Evolutionary conservation across 371 early-diverging fungal species (phyloP), one percentile per base, ranked within the genome.

Genomic region (Ecytonucleospora hepatopenaei): DNA sequence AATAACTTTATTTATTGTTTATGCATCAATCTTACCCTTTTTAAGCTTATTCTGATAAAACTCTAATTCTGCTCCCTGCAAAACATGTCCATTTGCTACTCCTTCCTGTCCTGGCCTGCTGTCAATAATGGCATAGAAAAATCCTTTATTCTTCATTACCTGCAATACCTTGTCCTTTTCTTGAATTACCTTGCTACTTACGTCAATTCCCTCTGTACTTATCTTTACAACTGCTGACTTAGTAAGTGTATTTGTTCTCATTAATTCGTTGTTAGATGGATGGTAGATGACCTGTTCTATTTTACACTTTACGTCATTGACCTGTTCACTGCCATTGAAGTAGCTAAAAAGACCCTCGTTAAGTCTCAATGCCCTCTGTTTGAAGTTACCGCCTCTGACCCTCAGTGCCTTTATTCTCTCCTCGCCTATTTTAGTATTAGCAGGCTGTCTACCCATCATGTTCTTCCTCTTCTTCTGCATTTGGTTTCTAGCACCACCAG

Each of bases 101-200:
- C 98, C 98, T 73, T 87, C 86, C 85, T 98, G 97, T 73, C 98
- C 98, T 34, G 97, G 98, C 79, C 97, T 90, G 69, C 94, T 92
- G 49, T 92, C 80, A 79, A 97, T 78, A 62, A 68, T 78, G 78
- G 80, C 90, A 78, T 90, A 90, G 40, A 96, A 82, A 84, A 92
- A 89, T 77, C 95, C 96, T 70, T 92, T 85, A 84, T 90, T 93
- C 75, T 91, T 88, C 68, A 89, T 88, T 62, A 94, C 81, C 60
- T 84, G 85, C 65, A 86, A 82, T 75, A 93, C 94, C 70, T 82
- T 75, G 75, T 86, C 92, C 85, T 91, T 91, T 4, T 65, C 65
- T 3, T 4, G 8, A 26, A 16, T 26, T 68, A 87, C 81, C 84
- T 92, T 91, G 81, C 90, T 92, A 90, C 92, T 91, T 81, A 92